These are phyloP conservation scores for Graphilbum fragrans DNA, from an alignment of 2,329 filamentous ascomycete genomes.

Conservation along the genomic window DNA sequence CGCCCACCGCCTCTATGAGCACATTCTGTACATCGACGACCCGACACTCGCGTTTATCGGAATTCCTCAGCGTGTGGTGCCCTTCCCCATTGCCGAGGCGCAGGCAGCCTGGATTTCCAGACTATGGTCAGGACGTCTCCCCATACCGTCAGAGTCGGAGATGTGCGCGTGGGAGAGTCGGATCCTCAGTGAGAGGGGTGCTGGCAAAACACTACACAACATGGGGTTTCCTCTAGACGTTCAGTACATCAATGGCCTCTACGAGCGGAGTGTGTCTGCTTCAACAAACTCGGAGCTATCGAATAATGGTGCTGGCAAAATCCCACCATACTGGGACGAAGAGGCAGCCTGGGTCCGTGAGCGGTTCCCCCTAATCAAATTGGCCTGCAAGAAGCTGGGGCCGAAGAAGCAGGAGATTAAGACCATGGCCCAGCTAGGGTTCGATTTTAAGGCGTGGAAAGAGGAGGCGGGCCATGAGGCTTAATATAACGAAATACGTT, in stretches of 20 bases:
- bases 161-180: not conserved
- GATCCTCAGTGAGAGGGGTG: not conserved
- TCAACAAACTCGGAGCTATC: slow-evolving; percentile 15
- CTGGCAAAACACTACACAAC: slow-evolving; percentile 20
- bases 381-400: slow-evolving; percentile 23
- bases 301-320: slow-evolving; percentile 24
- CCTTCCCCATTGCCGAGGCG: slow-evolving; percentile 58
- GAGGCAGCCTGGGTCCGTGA: slow-evolving; percentile 27
- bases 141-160: slow-evolving; percentile 28
- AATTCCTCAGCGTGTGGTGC: slow-evolving; percentile 56
- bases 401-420: slow-evolving; percentile 20
- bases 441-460: slow-evolving; percentile 22
- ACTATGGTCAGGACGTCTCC: slow-evolving; percentile 50
- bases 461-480: too few species aligned
- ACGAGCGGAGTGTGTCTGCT: slow-evolving; percentile 33
- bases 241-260: slow-evolving; percentile 46
- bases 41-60: slow-evolving; percentile 52
- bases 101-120: slow-evolving; percentile 56
- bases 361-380: slow-evolving; percentile 26
- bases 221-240: slow-evolving; percentile 39
- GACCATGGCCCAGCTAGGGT: slow-evolving; percentile 24
- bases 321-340: slow-evolving; percentile 25
- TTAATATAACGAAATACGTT: too few species aligned
- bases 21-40: slow-evolving; percentile 56
- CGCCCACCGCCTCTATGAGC: slow-evolving; percentile 26